phyloP scores from a whole-genome alignment of 306 rosid species.

The Hylodesmum podocarpum region DNA sequence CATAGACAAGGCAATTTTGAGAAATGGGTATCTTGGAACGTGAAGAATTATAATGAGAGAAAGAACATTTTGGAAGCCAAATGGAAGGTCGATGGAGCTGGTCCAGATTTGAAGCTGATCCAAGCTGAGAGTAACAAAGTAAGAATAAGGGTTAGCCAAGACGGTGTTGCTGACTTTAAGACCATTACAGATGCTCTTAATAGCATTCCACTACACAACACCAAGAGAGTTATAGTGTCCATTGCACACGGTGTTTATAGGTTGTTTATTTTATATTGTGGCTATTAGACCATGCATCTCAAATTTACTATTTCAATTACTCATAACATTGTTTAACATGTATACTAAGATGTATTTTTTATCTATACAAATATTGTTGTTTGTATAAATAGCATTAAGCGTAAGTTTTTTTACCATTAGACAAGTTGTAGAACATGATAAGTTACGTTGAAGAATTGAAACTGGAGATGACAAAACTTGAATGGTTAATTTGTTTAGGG shows the following conservation, averaged over 20 bases:
- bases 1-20: conserved; percentile 25
- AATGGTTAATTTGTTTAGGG: conserved; percentile 41
- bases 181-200: conserved; percentile 58
- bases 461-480: background rate
- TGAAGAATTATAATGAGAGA: conserved; percentile 29
- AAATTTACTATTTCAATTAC: too few species aligned
- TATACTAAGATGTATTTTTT: too few species aligned
- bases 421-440: too few species aligned
- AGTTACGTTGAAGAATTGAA: background rate
- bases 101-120: conserved; percentile 40
- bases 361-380: too few species aligned
- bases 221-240: conserved; percentile 45
- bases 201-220: conserved; percentile 50
- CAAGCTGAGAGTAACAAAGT: conserved; percentile 56
- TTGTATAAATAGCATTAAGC: too few species aligned
- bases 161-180: conserved; percentile 50
- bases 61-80: conserved; percentile 18
- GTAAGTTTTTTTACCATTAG: too few species aligned
- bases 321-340: too few species aligned
- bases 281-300: too few species aligned
- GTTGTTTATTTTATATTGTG: background rate
- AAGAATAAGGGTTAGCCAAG: conserved; percentile 46
- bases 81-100: background rate
- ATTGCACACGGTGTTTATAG: conserved; percentile 65
- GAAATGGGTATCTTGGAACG: conserved; percentile 60